Evolutionary conservation across 1,139 yeast species (phyloP), one percentile per base, ranked within the genome.

Genomic region (Candida frijolesensis): DNA sequence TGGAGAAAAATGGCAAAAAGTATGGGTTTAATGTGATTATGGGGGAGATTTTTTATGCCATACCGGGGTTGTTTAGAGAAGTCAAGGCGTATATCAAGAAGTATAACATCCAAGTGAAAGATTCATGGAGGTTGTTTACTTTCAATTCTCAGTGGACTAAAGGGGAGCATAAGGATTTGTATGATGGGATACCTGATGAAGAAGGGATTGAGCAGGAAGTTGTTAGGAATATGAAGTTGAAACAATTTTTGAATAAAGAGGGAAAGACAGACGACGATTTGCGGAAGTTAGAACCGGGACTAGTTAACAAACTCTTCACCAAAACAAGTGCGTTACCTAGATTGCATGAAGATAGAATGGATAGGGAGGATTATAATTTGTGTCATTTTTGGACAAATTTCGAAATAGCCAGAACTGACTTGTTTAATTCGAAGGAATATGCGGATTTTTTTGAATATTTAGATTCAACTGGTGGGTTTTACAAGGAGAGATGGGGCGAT

Each of bases 381-480:
- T 87, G 96, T 60, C 97, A 91, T 68, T 91, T 90, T 69, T 91
- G 97, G 97, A 84, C 95, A 38, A 91, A 91, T 70, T 91, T 91
- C 63, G 97, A 91, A 65, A 91, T 91, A 59, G 96, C 97, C 2
- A 70, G 89, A 48, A 79, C 89, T 2, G 90, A 85, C 58, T 66
- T 90, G 15, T 91, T 90, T 74, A 76, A 79, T 35, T 82, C 88
- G 19, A 77, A 80, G 11, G 66, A 75, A 25, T 91, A 91, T 65
- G 75, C 82, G 51, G 74, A 76, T 19, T 90, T 85, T 62, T 89
- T 87, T 64, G 68, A 83, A 35, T 82, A 76, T 56, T 68, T 91
- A 49, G 97, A 91, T 51, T 50, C 66, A 11, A 75, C 84, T 11
- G 90, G 92, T 9, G 97, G 97, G 0, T 91, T 91, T 62, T 89